phyloP scores from a whole-genome alignment of 2,329 filamentous ascomycete species.

The Microdochium bolleyi region DNA sequence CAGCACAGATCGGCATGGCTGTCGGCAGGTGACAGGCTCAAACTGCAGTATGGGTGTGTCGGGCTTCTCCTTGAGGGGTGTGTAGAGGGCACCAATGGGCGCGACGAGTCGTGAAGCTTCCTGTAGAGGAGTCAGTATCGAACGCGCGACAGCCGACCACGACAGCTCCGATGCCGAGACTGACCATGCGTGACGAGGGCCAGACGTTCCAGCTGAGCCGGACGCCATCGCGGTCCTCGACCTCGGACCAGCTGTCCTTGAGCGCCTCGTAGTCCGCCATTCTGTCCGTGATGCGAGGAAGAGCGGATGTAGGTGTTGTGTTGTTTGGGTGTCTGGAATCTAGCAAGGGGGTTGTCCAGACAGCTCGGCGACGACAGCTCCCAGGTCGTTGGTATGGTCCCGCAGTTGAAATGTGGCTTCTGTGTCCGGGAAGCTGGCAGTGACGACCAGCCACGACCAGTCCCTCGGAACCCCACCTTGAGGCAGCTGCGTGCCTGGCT shows the following conservation, averaged over 20 bases:
- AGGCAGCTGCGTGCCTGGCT: not conserved
- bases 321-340: not conserved
- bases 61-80: constrained; percentile 88
- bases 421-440: not conserved
- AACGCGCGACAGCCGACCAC: not conserved
- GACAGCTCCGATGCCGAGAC: constrained; percentile 17
- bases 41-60: constrained; percentile 87
- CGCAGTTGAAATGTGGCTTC: not conserved
- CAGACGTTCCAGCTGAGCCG: constrained; percentile 98
- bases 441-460: not conserved
- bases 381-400: not conserved
- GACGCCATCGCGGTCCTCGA: constrained; percentile 93
- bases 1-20: constrained; percentile 88
- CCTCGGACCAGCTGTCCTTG: constrained; percentile 94
- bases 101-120: constrained; percentile 93
- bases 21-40: constrained; percentile 94
- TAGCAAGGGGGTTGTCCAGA: not conserved
- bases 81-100: constrained; percentile 93
- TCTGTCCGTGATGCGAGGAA: not conserved
- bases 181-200: constrained; percentile 91
- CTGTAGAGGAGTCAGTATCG: constrained; percentile 31
- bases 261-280: constrained; percentile 74
- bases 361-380: not conserved
- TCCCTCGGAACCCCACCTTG: not conserved
- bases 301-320: not conserved